phyloP scores from a whole-genome alignment of 2,329 filamentous ascomycete species.

The Colletotrichum australisinense region DNA sequence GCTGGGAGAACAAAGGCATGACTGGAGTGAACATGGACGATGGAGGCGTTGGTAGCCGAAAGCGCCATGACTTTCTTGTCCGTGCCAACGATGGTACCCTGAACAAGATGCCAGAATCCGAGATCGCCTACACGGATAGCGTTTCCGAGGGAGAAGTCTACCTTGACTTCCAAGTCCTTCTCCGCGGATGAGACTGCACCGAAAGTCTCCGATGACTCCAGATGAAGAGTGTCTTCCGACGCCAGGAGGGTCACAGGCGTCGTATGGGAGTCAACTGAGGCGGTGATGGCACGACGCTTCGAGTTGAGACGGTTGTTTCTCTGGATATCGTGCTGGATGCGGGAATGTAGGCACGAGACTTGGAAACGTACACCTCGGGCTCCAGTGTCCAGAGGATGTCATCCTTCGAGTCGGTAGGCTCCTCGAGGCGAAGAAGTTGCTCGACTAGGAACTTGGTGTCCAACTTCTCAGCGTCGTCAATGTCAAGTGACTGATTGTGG shows the following conservation, averaged over 20 bases:
- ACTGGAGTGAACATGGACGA: neutral
- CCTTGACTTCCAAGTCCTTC: neutral
- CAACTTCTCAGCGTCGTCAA: neutral
- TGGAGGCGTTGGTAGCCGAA: slow-evolving; percentile 14
- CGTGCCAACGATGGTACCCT: neutral
- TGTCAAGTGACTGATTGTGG: slow-evolving; percentile 22
- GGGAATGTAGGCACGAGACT: neutral
- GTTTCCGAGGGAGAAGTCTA: neutral
- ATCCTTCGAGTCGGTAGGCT: neutral
- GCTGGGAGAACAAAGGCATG: neutral
- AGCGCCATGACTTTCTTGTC: neutral
- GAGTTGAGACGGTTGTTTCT: slow-evolving; percentile 21
- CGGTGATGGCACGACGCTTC: neutral
- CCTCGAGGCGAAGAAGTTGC: neutral
- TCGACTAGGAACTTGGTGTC: neutral
- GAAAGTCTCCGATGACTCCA: neutral
- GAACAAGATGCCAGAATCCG: neutral
- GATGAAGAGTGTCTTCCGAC: neutral
- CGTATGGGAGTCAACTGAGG: neutral
- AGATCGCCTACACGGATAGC: slow-evolving; percentile 5
- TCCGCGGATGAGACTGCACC: neutral
- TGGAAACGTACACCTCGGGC: slow-evolving; percentile 7
- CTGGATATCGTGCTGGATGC: slow-evolving; percentile 19
- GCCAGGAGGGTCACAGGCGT: neutral
- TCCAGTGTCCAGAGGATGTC: slow-evolving; percentile 2